Conservation (phyloP, 345 rosid species). For the Citrus trifoliata region DNA sequence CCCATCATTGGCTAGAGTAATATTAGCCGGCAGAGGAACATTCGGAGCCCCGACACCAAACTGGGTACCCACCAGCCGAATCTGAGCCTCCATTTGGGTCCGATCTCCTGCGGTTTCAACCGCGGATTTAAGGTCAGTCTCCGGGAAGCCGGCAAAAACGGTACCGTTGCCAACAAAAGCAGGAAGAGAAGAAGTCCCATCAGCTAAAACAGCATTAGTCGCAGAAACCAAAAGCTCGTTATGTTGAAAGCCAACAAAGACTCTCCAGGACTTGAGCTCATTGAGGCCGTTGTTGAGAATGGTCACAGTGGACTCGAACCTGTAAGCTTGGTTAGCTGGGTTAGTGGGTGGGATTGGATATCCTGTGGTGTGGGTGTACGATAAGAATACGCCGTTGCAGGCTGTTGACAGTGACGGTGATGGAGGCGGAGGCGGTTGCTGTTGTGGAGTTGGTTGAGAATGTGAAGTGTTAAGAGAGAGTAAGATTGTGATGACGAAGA, state of each 20-base stretch:
- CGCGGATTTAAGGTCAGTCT: constrained; percentile 68
- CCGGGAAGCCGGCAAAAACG: constrained; percentile 66
- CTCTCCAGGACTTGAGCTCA: constrained; percentile 74
- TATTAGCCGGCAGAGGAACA: constrained; percentile 64
- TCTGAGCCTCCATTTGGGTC: constrained; percentile 63
- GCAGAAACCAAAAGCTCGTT: constrained; percentile 70
- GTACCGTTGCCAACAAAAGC: constrained; percentile 75
- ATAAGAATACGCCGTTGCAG: constrained; percentile 71
- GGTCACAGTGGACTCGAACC: constrained; percentile 74
- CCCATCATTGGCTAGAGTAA: constrained; percentile 75
- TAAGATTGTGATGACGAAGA: constrained; percentile 1
- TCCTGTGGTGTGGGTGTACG: constrained; percentile 53
- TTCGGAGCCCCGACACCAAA: constrained; percentile 66
- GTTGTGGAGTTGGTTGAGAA: constrained; percentile 6
- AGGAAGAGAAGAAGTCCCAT: constrained; percentile 67
- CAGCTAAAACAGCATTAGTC: constrained; percentile 64
- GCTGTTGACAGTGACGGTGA: constrained; percentile 19
- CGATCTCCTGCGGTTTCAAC: constrained; percentile 85
- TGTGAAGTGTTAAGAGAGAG: background rate
- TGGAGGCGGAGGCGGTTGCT: constrained; percentile 8
- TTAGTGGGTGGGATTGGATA: constrained; percentile 50
- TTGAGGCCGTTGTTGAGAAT: constrained; percentile 65
- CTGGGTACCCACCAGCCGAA: constrained; percentile 79
- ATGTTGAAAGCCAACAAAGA: constrained; percentile 60
- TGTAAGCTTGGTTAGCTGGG: constrained; percentile 66